A percentile compares a stretch with the other conserved stretches of the same genome.
Evolutionary conservation across 441 rosid species (phyloP).

Genomic region (Populus hybrid): DNA sequence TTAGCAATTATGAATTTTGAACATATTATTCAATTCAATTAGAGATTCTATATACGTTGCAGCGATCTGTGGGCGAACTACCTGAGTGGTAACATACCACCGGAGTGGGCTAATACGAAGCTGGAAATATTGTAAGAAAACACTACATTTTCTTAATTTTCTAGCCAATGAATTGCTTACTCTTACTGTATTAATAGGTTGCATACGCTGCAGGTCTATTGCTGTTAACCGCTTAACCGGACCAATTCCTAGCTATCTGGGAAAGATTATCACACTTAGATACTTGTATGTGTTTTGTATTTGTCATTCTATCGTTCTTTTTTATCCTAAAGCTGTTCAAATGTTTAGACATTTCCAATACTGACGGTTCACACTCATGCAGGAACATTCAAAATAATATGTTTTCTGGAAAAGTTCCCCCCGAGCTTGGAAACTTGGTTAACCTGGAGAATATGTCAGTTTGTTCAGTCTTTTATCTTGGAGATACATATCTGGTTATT

Average conservation of each 20-base stretch:
- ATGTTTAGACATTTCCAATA: background rate
- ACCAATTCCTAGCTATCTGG: conserved; percentile 33
- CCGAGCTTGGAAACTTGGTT: conserved; percentile 34
- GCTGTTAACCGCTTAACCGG: conserved; percentile 34
- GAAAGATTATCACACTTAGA: conserved; percentile 30
- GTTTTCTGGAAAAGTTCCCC: conserved; percentile 40
- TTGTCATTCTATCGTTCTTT: background rate
- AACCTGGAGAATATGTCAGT: conserved; percentile 39
- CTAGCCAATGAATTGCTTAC: background rate
- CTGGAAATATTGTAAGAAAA: conserved; percentile 34
- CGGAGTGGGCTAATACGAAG: conserved; percentile 34
- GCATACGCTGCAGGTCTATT: conserved; percentile 24
- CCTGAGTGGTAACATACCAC: conserved; percentile 37
- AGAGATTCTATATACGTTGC: background rate
- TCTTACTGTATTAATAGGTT: background rate
- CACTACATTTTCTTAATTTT: background rate
- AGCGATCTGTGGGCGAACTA: conserved; percentile 33
- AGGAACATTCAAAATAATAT: conserved; percentile 40
- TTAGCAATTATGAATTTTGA: background rate
- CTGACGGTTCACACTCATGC: background rate
- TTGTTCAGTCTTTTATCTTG: background rate
- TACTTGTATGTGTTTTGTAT: conserved; percentile 22
- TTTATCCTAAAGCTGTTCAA: background rate
- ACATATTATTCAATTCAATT: background rate
- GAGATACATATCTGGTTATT: background rate